phyloP scores from a whole-genome alignment of 139 green algal species.

The Chlamydomonas urium region DNA sequence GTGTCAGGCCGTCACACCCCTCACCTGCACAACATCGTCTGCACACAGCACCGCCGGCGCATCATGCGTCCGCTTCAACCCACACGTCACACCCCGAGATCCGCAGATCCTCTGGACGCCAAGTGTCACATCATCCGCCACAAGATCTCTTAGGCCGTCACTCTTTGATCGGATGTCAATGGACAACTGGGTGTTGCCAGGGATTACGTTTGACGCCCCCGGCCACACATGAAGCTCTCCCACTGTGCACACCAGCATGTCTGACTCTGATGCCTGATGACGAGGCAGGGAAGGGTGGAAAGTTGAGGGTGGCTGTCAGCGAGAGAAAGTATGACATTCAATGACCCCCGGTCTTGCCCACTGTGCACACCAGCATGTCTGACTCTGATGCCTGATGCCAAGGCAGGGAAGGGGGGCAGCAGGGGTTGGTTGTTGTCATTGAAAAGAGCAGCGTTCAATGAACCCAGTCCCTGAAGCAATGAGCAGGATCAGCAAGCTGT shows the following conservation, averaged over 20 bases:
- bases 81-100: slow-evolving; percentile 42
- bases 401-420: neutral
- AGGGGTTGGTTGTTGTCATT: too few species aligned
- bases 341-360: too few species aligned
- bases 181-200: slow-evolving; percentile 57
- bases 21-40: slow-evolving; percentile 29
- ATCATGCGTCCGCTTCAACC: slow-evolving; percentile 50
- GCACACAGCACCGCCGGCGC: slow-evolving; percentile 48
- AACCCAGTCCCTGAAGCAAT: too few species aligned
- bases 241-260: slow-evolving; percentile 85
- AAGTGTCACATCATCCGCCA: slow-evolving; percentile 25
- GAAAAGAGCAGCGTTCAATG: too few species aligned
- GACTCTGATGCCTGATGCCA: slow-evolving; percentile 1
- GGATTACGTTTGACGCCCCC: slow-evolving; percentile 85
- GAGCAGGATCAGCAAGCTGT: too few species aligned
- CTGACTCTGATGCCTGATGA: slow-evolving; percentile 10
- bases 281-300: neutral
- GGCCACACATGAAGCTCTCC: slow-evolving; percentile 75
- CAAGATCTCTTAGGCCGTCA: neutral
- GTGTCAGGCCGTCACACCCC: too few species aligned
- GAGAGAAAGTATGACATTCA: too few species aligned
- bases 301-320: too few species aligned
- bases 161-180: slow-evolving; percentile 60
- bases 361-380: slow-evolving; percentile 82
- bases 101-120: slow-evolving; percentile 33